Evolutionary conservation across 140 eudicot species (phyloP).

Genomic region (Stevia rebaudiana): DNA sequence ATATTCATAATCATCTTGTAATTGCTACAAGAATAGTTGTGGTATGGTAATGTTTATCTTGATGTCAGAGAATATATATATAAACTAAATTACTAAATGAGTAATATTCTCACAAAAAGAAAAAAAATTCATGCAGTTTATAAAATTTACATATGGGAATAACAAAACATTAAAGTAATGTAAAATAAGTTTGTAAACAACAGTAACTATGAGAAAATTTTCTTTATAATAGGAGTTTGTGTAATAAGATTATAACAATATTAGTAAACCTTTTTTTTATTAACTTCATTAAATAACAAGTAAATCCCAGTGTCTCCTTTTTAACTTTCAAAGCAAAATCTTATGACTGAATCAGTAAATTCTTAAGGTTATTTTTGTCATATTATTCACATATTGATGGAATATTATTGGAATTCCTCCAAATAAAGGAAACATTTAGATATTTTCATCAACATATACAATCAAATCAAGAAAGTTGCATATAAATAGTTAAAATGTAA

Average conservation of each 20-base stretch:
- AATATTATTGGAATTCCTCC: background rate
- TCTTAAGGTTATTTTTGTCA: background rate
- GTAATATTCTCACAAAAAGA: background rate
- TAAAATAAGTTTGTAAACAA: background rate
- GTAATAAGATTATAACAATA: slow-evolving; percentile 2
- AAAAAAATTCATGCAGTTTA: no score
- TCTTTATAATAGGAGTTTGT: background rate
- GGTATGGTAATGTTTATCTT: background rate
- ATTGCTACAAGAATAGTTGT: background rate
- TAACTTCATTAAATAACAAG: background rate
- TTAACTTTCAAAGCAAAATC: background rate
- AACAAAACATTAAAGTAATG: background rate
- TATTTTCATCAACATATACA: background rate
- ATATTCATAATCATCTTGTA: background rate
- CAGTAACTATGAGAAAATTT: background rate
- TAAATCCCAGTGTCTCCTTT: background rate
- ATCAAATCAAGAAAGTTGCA: background rate
- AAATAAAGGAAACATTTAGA: background rate
- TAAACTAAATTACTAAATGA: background rate
- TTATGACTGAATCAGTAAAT: background rate
- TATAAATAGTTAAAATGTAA: background rate
- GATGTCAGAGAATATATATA: background rate
- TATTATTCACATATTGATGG: background rate
- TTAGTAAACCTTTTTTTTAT: background rate
- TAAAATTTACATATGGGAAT: background rate